Percentiles rank a stretch among this genome's conserved stretches.
Conservation (phyloP, 129 eudicot genomes). For the Flaveria sonorensis region DNA sequence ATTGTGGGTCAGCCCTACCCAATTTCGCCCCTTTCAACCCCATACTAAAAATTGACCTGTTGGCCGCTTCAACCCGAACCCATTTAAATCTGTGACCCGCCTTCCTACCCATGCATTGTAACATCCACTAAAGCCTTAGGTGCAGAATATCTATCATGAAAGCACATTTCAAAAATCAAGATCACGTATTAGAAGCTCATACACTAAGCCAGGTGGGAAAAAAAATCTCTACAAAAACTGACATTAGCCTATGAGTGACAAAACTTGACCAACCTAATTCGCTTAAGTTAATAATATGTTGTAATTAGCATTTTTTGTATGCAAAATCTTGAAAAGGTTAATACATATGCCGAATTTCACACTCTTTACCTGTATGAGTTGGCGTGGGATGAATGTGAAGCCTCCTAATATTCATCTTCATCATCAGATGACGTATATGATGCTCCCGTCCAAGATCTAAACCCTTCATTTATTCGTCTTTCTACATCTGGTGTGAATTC, state of each 20-base stretch:
- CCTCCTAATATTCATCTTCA: slow-evolving; percentile 41
- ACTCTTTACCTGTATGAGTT: slow-evolving; percentile 55
- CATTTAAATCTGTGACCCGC: neutral
- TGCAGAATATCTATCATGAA: neutral
- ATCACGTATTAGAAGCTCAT: neutral
- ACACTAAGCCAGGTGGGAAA: neutral
- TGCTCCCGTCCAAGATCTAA: slow-evolving; percentile 95
- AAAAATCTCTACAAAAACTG: neutral
- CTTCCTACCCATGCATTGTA: neutral
- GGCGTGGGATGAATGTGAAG: neutral
- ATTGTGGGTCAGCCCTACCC: neutral
- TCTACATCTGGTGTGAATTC: slow-evolving; percentile 86
- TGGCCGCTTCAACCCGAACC: neutral
- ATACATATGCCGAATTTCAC: slow-evolving; percentile 16
- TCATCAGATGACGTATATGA: slow-evolving; percentile 88
- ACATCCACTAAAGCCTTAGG: too few species aligned
- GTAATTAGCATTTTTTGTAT: neutral
- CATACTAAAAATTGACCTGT: neutral
- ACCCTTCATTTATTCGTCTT: slow-evolving; percentile 84
- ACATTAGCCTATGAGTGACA: neutral
- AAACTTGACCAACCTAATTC: neutral
- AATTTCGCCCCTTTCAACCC: neutral
- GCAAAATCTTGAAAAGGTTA: neutral
- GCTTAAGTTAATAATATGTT: neutral
- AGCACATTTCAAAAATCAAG: neutral